Percentiles rank a stretch among this genome's conserved stretches.
phyloP scores from a whole-genome alignment of 2,329 filamentous ascomycete species.

The Dactylellina haptotyla region DNA sequence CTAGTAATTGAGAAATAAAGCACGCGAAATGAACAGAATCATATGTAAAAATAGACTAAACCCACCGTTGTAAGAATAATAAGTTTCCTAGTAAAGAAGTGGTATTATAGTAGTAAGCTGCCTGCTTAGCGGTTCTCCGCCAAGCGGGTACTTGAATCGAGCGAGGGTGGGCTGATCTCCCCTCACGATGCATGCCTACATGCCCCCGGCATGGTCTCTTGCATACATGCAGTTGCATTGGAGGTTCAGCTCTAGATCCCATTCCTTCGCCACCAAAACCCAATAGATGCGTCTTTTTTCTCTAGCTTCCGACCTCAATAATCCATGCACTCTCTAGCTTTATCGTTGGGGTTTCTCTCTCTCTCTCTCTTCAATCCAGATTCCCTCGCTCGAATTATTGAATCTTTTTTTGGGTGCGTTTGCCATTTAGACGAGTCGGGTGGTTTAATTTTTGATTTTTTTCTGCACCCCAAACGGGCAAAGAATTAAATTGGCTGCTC shows the following conservation, averaged over 20 bases:
- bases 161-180: conserved; percentile 39
- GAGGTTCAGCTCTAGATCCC: conserved; percentile 11
- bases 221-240: conserved; percentile 13
- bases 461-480: conserved; percentile 48
- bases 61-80: too few relatives aligned
- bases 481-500: conserved; percentile 46
- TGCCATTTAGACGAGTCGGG: conserved; percentile 18
- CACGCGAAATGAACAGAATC: too few relatives aligned
- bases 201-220: conserved; percentile 22
- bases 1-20: too few relatives aligned
- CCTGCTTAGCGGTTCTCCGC: background rate
- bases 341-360: background rate
- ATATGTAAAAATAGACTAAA: too few relatives aligned
- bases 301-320: background rate
- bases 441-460: conserved; percentile 36
- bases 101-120: background rate
- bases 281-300: background rate
- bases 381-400: too few relatives aligned
- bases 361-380: background rate
- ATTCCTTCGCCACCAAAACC: background rate
- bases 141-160: background rate
- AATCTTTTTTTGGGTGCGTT: conserved; percentile 25
- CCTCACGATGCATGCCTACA: conserved; percentile 33
- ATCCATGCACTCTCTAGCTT: background rate
- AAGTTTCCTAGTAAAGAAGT: too few relatives aligned